These are phyloP conservation scores for Exidia glandulosa DNA, from an alignment of 768 basidiomycete species.

Conservation along the genomic window DNA sequence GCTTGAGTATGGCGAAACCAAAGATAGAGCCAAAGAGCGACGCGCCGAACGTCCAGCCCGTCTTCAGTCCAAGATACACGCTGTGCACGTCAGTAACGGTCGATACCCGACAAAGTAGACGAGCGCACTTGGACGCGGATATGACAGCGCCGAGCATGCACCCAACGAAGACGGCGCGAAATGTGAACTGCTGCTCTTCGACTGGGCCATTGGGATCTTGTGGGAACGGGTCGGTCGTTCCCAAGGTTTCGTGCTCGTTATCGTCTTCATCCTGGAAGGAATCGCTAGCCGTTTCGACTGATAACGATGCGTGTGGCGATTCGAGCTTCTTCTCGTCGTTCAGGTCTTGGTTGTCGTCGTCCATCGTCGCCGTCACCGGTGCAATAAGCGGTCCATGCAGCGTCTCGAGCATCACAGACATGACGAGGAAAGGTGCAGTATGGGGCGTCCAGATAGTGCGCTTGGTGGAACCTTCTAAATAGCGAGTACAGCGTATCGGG, in stretches of 20 bases:
- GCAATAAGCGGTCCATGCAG: too few species aligned
- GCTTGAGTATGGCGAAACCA: constrained; percentile 50
- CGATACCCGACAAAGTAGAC: background rate
- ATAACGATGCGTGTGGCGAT: too few species aligned
- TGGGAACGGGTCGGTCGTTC: background rate
- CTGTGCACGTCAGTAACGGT: constrained; percentile 6
- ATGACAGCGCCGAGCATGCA: constrained; percentile 42
- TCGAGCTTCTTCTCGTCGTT: too few species aligned
- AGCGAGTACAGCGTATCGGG: too few species aligned
- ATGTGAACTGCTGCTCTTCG: constrained; percentile 1
- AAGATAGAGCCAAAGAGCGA: constrained; percentile 53
- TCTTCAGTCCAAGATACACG: constrained; percentile 59
- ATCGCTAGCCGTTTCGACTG: too few species aligned
- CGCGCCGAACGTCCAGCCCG: constrained; percentile 55
- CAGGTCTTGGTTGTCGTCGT: too few species aligned
- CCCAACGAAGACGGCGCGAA: constrained; percentile 37
- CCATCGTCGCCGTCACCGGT: too few species aligned
- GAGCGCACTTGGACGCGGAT: constrained; percentile 36
- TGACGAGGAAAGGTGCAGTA: too few species aligned
- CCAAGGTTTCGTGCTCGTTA: background rate
- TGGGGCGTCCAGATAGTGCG: too few species aligned
- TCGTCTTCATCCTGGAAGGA: too few species aligned
- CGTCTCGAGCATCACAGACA: too few species aligned
- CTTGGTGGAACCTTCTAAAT: too few species aligned
- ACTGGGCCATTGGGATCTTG: background rate